Percentiles rank a stretch among this genome's conserved stretches.
Conservation (phyloP, 2,329 filamentous ascomycete genomes). For the Aspergillus sp. region DNA sequence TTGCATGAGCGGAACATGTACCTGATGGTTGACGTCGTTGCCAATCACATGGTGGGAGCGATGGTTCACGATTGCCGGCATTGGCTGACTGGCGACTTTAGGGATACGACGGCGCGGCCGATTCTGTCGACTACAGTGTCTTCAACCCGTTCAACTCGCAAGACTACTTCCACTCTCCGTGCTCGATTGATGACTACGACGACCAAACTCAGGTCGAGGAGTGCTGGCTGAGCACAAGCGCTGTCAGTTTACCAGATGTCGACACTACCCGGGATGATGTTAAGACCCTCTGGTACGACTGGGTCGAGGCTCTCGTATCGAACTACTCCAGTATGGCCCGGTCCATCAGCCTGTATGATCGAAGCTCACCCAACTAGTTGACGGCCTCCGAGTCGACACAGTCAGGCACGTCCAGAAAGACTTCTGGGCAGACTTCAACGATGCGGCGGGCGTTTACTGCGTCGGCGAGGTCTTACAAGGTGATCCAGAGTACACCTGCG, state of each 20-base stretch:
- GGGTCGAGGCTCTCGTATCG: slow-evolving; percentile 58
- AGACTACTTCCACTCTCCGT: slow-evolving; percentile 62
- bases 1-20: slow-evolving; percentile 59
- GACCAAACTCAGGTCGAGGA: slow-evolving; percentile 46
- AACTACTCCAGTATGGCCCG: slow-evolving; percentile 55
- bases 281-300: slow-evolving; percentile 54
- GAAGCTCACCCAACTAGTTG: slow-evolving; percentile 30
- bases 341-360: background rate
- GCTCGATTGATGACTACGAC: slow-evolving; percentile 53
- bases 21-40: slow-evolving; percentile 62
- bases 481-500: slow-evolving; percentile 42
- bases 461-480: slow-evolving; percentile 50
- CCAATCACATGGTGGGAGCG: slow-evolving; percentile 52
- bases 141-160: slow-evolving; percentile 56
- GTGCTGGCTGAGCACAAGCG: slow-evolving; percentile 58
- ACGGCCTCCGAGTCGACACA: slow-evolving; percentile 55
- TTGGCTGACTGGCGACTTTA: slow-evolving; percentile 4
- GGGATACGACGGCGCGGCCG: slow-evolving; percentile 48
- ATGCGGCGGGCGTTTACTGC: slow-evolving; percentile 47
- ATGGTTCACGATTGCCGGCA: no score
- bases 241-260: slow-evolving; percentile 62
- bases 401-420: slow-evolving; percentile 49
- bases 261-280: slow-evolving; percentile 55
- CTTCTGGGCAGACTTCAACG: slow-evolving; percentile 46
- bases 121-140: slow-evolving; percentile 53